Percentiles rank a stretch among this genome's conserved stretches.
Conservation (phyloP, 192 early-diverging fungal species). For the Podila clonocystis region DNA sequence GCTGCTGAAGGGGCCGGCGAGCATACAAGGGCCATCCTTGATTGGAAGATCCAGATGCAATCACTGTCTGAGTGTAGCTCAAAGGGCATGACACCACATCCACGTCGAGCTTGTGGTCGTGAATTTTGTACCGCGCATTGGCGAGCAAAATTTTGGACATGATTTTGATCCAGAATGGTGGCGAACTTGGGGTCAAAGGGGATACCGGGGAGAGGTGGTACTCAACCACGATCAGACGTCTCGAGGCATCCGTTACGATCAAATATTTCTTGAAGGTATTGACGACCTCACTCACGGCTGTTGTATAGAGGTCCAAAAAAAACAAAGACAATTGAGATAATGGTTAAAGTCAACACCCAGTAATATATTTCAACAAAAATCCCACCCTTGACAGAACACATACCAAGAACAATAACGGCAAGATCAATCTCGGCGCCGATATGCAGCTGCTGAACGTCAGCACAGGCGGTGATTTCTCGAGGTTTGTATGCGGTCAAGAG, state of each 20-base stretch:
- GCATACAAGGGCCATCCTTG: conserved; percentile 22
- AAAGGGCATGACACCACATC: conserved; percentile 18
- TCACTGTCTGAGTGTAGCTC: conserved; percentile 18
- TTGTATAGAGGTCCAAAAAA: not conserved
- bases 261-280: conserved; percentile 21
- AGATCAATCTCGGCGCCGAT: conserved; percentile 32
- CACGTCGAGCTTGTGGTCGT: conserved; percentile 28
- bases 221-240: conserved; percentile 19
- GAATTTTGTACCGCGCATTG: conserved; percentile 26
- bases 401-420: conserved; percentile 40
- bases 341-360: not conserved
- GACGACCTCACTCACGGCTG: conserved; percentile 6
- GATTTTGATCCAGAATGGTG: conserved; percentile 20
- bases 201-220: conserved; percentile 7
- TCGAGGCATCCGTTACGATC: conserved; percentile 28
- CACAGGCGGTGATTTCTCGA: conserved; percentile 20
- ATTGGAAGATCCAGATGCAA: not conserved
- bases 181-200: not conserved
- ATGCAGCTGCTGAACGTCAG: conserved; percentile 21
- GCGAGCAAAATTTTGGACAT: conserved; percentile 11
- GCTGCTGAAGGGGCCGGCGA: not conserved
- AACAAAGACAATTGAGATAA: too few species aligned
- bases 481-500: conserved; percentile 29
- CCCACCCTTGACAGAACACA: not conserved
- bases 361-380: not conserved